Conservation (phyloP, 495 filamentous ascomycete species). For the Podospora anserina region DNA sequence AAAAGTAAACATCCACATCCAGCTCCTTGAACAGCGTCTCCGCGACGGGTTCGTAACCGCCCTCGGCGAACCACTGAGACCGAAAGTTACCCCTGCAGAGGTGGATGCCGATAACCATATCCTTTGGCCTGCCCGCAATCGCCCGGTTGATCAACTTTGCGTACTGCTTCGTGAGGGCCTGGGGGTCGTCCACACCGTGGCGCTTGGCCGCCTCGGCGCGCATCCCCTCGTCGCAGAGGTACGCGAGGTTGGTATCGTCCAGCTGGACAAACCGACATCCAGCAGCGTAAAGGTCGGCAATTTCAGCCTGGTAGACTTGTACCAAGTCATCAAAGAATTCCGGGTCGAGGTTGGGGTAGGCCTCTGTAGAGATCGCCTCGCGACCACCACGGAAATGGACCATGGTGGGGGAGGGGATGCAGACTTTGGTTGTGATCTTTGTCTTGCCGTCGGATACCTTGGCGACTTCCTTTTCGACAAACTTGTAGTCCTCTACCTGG, state of each 20-base stretch:
- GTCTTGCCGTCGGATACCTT: conserved; percentile 6
- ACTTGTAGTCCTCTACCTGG: conserved; percentile 58
- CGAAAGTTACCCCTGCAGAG: conserved; percentile 62
- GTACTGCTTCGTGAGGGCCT: conserved; percentile 58
- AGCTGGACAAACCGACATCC: conserved; percentile 64
- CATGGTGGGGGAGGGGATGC: conserved; percentile 64
- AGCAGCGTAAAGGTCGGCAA: conserved; percentile 58
- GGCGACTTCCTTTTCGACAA: conserved; percentile 51
- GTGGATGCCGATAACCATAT: conserved; percentile 65
- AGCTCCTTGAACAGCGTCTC: conserved; percentile 62
- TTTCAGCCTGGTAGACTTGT: conserved; percentile 57
- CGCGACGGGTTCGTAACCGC: conserved; percentile 65
- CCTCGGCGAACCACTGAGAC: conserved; percentile 60
- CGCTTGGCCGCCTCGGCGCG: conserved; percentile 58
- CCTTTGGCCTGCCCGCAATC: conserved; percentile 52
- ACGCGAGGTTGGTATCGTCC: conserved; percentile 63
- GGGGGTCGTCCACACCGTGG: conserved; percentile 48
- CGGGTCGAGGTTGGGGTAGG: conserved; percentile 53
- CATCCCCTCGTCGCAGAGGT: conserved; percentile 65
- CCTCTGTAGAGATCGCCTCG: conserved; percentile 53
- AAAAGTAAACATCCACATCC: conserved; percentile 64
- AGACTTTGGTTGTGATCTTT: conserved; percentile 56
- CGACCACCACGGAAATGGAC: conserved; percentile 63
- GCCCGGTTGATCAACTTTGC: conserved; percentile 61
- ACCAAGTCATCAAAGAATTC: conserved; percentile 62